Conservation (phyloP, 768 basidiomycete species). For the Fistulinella prunicolor region DNA sequence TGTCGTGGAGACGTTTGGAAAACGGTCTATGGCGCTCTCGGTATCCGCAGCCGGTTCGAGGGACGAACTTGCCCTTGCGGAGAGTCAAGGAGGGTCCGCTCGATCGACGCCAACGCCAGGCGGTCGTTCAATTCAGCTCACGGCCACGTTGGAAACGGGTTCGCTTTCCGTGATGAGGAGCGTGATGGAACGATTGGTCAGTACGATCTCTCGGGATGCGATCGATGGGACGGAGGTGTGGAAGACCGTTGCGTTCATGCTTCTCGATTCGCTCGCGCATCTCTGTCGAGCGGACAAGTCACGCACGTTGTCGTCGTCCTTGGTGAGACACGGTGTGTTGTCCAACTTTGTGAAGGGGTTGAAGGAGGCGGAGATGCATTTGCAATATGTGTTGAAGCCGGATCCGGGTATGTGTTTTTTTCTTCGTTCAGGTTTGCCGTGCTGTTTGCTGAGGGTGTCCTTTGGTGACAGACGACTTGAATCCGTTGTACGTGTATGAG, state of each 20-base stretch:
- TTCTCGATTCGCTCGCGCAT: conserved; percentile 77
- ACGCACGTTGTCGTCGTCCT: conserved; percentile 51
- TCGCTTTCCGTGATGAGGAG: conserved; percentile 66
- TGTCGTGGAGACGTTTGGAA: conserved; percentile 21
- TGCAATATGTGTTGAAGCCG: conserved; percentile 77
- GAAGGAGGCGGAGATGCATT: conserved; percentile 74
- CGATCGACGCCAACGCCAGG: conserved; percentile 20
- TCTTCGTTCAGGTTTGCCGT: not conserved
- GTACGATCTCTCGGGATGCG: conserved; percentile 81
- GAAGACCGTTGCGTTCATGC: conserved; percentile 93
- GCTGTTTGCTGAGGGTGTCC: not conserved
- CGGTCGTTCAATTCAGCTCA: not conserved
- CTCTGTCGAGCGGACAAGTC: conserved; percentile 71
- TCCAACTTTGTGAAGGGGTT: conserved; percentile 78
- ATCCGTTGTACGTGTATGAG: conserved; percentile 91
- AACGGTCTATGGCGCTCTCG: conserved; percentile 27
- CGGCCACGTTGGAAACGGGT: conserved; percentile 54
- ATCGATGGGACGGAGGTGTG: conserved; percentile 95
- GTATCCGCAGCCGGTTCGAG: conserved; percentile 37
- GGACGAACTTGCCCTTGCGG: conserved; percentile 39
- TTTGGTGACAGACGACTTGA: conserved; percentile 69
- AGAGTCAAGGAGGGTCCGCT: conserved; percentile 34
- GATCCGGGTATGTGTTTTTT: conserved; percentile 71
- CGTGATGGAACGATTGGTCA: conserved; percentile 67
- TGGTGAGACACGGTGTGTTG: conserved; percentile 75